Base-by-base conservation (phyloP, 2,329 filamentous ascomycete species). In the Ceratocystis lukuohia region DNA sequence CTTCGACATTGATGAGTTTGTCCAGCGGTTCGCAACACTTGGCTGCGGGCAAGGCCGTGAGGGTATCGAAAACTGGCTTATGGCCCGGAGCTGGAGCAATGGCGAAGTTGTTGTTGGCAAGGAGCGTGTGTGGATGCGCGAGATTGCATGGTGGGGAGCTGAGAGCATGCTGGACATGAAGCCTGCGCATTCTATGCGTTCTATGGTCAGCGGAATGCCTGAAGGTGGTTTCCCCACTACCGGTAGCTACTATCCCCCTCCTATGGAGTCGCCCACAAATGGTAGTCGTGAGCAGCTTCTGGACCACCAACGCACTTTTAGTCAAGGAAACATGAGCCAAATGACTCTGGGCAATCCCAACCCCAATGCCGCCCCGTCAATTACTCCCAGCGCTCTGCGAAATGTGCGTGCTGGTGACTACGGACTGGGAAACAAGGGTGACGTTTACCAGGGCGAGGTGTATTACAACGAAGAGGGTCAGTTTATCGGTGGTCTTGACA, bases 11-110 rank as follows among this genome's bases (percentile, higher is more conserved):
- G 90, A 96, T 17, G 94, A 99, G 74, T 97, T 99, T 71, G 83
- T 86, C 22, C 85, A 87, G 71, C 86, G 94, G 57, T 99, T 96
- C 74, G 80, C 85, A 4, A 80, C 84, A 5, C 82, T 99, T 0
- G 94, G 94, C 15, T 99, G 94, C 75, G 84, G 87, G 71, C 91
- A 96, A 70, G 94, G 94, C 66, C 86, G 85, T 69, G 94, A 99
- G 69, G 94, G 93, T 61, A 91, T 96, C 65, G 91, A 97, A 73
- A 95, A 84, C 71, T 99, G 93, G 91, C 82, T 95, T 67, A 82
- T 97, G 62, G 92, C 97, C 76, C 86, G 94, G 67, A 94, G 94
- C 1, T 99, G 94, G 94, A 96, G 91, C 77, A 99, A 99, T 71
- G 94, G 94, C 48, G 94, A 97, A 76, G 91, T 97, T 1, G 85